These are phyloP conservation scores for Brassica nigra DNA, from an alignment of 345 rosid genomes.

Conservation along the genomic window DNA sequence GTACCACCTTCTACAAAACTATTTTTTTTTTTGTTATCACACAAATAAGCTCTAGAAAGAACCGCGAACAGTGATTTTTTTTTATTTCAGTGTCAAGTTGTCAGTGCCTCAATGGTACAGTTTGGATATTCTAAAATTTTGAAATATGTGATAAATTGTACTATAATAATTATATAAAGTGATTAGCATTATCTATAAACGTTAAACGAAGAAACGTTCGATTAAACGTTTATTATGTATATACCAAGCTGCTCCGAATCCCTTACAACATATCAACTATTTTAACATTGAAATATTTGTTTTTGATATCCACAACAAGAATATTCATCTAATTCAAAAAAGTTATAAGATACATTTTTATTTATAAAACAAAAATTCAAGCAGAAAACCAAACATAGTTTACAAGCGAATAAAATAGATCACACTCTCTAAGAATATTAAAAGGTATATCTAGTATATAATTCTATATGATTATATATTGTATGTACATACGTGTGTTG, in stretches of 20 bases:
- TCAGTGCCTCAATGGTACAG: slow-evolving; percentile 9
- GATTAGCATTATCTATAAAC: not conserved
- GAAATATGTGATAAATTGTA: not conserved
- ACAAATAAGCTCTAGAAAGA: not conserved
- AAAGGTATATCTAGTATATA: not conserved
- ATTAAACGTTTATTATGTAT: not conserved
- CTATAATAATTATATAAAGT: not conserved
- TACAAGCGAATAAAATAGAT: not conserved
- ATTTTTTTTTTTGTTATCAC: no score
- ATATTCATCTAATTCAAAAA: not conserved
- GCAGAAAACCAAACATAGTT: not conserved
- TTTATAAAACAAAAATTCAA: not conserved
- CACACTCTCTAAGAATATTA: not conserved
- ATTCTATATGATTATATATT: not conserved
- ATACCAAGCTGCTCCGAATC: not conserved
- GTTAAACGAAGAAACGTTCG: not conserved
- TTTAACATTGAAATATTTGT: not conserved
- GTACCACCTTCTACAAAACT: no score
- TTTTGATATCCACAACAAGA: not conserved
- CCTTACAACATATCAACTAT: not conserved
- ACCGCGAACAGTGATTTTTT: not conserved
- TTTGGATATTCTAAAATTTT: not conserved
- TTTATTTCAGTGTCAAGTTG: slow-evolving; percentile 1
- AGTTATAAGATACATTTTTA: not conserved
- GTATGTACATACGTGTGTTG: not conserved